Base-by-base conservation (phyloP, 129 eudicot species). In the Sambucus nigra region DNA sequence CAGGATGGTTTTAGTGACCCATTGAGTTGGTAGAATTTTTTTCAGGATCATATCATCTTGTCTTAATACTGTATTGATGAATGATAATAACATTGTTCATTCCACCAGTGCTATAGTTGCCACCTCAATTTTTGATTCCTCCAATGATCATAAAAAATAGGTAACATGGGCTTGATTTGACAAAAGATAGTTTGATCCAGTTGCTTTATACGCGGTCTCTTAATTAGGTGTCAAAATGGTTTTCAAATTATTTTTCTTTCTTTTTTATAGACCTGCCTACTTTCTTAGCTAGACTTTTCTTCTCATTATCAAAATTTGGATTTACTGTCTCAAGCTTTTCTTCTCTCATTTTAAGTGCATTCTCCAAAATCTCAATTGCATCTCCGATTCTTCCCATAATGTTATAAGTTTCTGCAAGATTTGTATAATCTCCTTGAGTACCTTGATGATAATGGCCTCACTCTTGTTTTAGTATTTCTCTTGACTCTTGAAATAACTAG, bases 311-410 rank as follows among this genome's bases (percentile, higher is more conserved):
- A 35, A 91, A 91, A 66, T 86, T 95, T 0, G 99, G 94, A 78
- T 91, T 91, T 13, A 95, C 95, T 7, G 99, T 91, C 42, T 95
- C 99, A 22, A 91, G 79, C 62, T 91, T 85, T 77, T 91, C 99
- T 70, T 85, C 99, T 69, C 99, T 79, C 75, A 91, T 57, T 68
- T 91, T 91, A 4, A 91, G 75, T 39, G 86, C 95, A 48, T 81
- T 81, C 68, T 91, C 99, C 73, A 86, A 72, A 7, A 91, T 91
- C 84, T 91, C 99, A 11, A 86, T 91, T 31, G 99, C 93, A 67
- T 91, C 99, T 63, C 86, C 99, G 16, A 91, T 79, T 63, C 99
- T 91, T 66, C 99, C 99, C 84, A 91, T 66, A 32, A 95, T 95
- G 67, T 86, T 95, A 69, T 91, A 91, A 52, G 99, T 91, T 16